These are phyloP conservation scores for Ophiostoma sp. DNA, from an alignment of 2,329 filamentous ascomycete species.

Conservation along the genomic window DNA sequence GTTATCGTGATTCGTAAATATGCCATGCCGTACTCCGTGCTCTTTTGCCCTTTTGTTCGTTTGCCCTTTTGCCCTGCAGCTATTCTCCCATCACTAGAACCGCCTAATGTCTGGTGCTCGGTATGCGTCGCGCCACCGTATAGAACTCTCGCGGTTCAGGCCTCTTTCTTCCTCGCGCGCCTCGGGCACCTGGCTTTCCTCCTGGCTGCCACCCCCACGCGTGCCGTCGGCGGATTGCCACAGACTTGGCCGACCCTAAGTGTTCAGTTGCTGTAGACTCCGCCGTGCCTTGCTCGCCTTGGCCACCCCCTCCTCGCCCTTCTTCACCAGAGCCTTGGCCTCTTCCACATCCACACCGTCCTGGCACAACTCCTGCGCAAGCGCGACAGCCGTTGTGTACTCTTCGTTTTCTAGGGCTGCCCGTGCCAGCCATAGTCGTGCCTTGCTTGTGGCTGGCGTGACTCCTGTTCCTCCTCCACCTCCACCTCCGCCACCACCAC, in stretches of 20 bases:
- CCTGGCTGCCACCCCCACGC: neutral
- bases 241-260: neutral
- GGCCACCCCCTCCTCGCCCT: conserved; percentile 12
- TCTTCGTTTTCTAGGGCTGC: conserved; percentile 72
- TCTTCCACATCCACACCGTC: conserved; percentile 96
- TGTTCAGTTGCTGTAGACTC: neutral
- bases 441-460: conserved; percentile 84
- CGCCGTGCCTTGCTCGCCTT: neutral
- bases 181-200: neutral
- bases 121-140: neutral
- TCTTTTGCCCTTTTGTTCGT: neutral
- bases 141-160: neutral
- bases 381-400: conserved; percentile 66
- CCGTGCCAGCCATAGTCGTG: conserved; percentile 86
- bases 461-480: conserved; percentile 43
- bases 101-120: neutral
- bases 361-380: conserved; percentile 88
- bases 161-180: neutral
- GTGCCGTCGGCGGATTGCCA: too few species aligned
- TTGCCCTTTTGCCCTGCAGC: too few species aligned
- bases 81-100: neutral
- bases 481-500: conserved; percentile 36
- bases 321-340: conserved; percentile 74
- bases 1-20: neutral
- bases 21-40: neutral